phyloP scores from a whole-genome alignment of 768 basidiomycete species.

The Hortiboletus flavorubellus region DNA sequence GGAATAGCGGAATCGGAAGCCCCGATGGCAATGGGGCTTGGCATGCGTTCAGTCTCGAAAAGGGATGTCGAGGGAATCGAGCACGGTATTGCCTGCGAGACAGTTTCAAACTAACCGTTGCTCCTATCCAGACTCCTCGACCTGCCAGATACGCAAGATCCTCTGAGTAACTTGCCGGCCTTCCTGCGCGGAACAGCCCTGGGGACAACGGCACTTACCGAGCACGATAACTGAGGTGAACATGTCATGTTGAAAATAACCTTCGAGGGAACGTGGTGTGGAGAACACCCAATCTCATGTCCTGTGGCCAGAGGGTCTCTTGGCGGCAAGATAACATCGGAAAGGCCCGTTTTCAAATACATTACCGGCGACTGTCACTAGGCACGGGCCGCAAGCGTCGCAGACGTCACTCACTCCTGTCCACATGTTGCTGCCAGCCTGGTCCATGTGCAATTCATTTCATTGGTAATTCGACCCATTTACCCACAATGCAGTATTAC shows the following conservation, averaged over 20 bases:
- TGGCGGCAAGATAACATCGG: slow-evolving; percentile 22
- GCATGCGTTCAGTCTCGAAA: slow-evolving; percentile 19
- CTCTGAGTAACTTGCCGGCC: slow-evolving; percentile 5
- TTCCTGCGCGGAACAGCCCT: slow-evolving; percentile 16
- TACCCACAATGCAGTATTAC: background rate
- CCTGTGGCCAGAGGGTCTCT: background rate
- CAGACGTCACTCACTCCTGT: slow-evolving; percentile 25
- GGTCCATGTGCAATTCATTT: slow-evolving; percentile 25
- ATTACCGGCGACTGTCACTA: background rate
- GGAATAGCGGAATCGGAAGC: slow-evolving; percentile 28
- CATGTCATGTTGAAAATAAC: slow-evolving; percentile 20
- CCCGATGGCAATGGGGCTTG: slow-evolving; percentile 28
- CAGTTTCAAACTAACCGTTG: slow-evolving; percentile 3
- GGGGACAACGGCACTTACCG: slow-evolving; percentile 24
- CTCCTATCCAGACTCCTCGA: slow-evolving; percentile 8
- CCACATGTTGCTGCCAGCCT: slow-evolving; percentile 4
- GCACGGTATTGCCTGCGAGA: slow-evolving; percentile 16
- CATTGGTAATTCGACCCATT: slow-evolving; percentile 2
- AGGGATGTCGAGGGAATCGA: slow-evolving; percentile 13
- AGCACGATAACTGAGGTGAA: background rate
- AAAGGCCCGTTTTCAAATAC: slow-evolving; percentile 24
- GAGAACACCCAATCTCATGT: slow-evolving; percentile 17
- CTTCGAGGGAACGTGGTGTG: slow-evolving; percentile 33
- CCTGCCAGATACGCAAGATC: slow-evolving; percentile 21
- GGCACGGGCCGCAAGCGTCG: slow-evolving; percentile 2